Evolutionary conservation across 2,329 filamentous ascomycete species (phyloP).

Genomic region (Exutisphaerella laricina): DNA sequence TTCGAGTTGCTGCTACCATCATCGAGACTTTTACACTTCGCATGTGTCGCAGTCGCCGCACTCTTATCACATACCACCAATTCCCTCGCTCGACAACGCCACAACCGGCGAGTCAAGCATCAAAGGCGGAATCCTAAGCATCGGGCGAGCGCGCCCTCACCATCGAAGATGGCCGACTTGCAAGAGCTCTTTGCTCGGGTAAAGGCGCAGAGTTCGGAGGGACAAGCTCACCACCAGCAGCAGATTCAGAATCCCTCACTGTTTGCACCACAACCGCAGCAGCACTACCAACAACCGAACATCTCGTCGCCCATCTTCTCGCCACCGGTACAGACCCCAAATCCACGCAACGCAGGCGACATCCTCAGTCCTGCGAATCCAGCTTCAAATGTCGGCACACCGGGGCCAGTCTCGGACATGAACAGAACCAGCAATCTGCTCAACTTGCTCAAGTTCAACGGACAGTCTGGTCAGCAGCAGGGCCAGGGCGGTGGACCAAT

Average conservation of each 20-base stretch:
- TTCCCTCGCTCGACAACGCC: too few relatives aligned
- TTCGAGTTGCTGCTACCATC: too few relatives aligned
- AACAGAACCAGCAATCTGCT: constrained; percentile 48
- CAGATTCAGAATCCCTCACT: constrained; percentile 16
- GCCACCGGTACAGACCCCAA: constrained; percentile 48
- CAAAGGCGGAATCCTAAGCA: constrained; percentile 8
- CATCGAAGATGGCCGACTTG: constrained; percentile 37
- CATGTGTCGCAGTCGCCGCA: too few relatives aligned
- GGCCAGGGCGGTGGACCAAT: constrained; percentile 31
- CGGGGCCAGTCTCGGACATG: constrained; percentile 28
- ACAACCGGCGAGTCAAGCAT: too few relatives aligned
- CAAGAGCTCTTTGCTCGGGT: constrained; percentile 42
- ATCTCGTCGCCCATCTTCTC: constrained; percentile 56
- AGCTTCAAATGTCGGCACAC: constrained; percentile 38
- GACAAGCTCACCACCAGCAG: constrained; percentile 8
- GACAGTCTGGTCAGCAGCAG: constrained; percentile 34
- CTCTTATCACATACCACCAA: too few relatives aligned
- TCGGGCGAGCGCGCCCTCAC: constrained; percentile 14
- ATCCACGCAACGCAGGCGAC: constrained; percentile 53
- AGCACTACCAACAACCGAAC: constrained; percentile 48
- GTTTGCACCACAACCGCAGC: constrained; percentile 16
- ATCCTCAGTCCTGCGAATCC: constrained; percentile 53
- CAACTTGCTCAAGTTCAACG: constrained; percentile 60
- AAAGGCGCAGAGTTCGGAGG: constrained; percentile 28
- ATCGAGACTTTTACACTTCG: too few relatives aligned